Conservation (phyloP, 169 alveolate genomes). For the Eimeria maxima region DNA sequence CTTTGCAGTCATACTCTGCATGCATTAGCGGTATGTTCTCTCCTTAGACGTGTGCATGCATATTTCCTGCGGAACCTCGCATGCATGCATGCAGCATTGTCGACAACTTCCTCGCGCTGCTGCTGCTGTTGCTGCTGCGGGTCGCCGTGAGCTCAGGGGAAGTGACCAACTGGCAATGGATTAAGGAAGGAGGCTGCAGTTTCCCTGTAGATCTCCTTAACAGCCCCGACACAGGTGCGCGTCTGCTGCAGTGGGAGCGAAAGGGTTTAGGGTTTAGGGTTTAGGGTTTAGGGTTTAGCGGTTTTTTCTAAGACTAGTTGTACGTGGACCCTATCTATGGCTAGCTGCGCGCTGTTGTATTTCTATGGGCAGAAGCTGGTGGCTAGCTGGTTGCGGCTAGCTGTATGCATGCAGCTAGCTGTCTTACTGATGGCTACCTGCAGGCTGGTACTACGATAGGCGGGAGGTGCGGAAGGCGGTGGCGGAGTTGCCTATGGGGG, state of each 20-base stretch:
- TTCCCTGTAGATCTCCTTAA: constrained; percentile 64
- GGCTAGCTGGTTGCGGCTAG: background rate
- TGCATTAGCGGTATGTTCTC: background rate
- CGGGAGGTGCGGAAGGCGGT: constrained; percentile 55
- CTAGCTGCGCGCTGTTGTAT: background rate
- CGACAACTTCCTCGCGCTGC: background rate
- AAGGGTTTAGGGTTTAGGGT: no score
- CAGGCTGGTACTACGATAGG: constrained; percentile 80
- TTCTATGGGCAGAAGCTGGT: background rate
- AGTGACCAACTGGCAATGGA: background rate
- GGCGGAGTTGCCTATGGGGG: constrained; percentile 16
- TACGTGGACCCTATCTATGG: background rate
- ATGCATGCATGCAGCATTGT: background rate
- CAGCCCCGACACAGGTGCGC: constrained; percentile 60
- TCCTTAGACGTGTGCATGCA: background rate
- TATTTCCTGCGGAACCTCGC: background rate
- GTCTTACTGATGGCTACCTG: background rate
- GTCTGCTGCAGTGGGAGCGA: background rate
- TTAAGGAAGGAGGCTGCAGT: constrained; percentile 55
- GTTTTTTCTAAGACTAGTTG: background rate
- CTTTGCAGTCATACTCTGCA: constrained; percentile 14
- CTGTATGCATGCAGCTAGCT: background rate
- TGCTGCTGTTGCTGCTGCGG: constrained; percentile 3
- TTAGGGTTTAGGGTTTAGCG: no score
- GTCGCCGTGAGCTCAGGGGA: constrained; percentile 25